These are phyloP conservation scores for Batkoa obscura DNA, from an alignment of 371 early-diverging fungal genomes.

Conservation along the genomic window DNA sequence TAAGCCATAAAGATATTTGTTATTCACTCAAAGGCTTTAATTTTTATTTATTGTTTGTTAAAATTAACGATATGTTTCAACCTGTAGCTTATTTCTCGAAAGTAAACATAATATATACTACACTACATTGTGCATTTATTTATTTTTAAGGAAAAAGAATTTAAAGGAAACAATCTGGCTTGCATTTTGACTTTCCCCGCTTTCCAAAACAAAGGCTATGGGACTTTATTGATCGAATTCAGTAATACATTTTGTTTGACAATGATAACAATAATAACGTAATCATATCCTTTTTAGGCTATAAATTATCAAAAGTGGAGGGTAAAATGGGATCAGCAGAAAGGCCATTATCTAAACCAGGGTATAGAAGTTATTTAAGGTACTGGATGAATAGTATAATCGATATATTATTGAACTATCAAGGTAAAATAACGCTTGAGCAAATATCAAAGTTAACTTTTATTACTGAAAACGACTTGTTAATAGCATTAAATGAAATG, in stretches of 20 bases:
- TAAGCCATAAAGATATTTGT: slow-evolving; percentile 98
- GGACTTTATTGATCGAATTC: slow-evolving; percentile 92
- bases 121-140: too few relatives aligned
- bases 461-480: too few relatives aligned
- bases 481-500: too few relatives aligned
- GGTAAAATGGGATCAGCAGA: slow-evolving; percentile 91
- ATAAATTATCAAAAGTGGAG: slow-evolving; percentile 75
- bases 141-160: not conserved
- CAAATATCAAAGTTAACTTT: too few relatives aligned
- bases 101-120: slow-evolving; percentile 14
- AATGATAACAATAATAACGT: not conserved
- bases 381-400: slow-evolving; percentile 41
- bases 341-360: slow-evolving; percentile 96
- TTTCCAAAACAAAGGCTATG: slow-evolving; percentile 95
- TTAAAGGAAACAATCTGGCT: slow-evolving; percentile 63
- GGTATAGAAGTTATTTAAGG: slow-evolving; percentile 71
- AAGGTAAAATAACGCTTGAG: too few relatives aligned
- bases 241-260: slow-evolving; percentile 13
- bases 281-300: slow-evolving; percentile 11
- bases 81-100: slow-evolving; percentile 99
- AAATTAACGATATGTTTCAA: slow-evolving; percentile 59
- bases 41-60: slow-evolving; percentile 88
- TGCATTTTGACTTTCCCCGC: slow-evolving; percentile 96
- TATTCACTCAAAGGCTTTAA: slow-evolving; percentile 99
- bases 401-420: too few relatives aligned